Evolutionary conservation across 306 rosid genomes (phyloP), one percentile per base, ranked within the genome.

Genomic region (Ammopiptanthus mongolicus): DNA sequence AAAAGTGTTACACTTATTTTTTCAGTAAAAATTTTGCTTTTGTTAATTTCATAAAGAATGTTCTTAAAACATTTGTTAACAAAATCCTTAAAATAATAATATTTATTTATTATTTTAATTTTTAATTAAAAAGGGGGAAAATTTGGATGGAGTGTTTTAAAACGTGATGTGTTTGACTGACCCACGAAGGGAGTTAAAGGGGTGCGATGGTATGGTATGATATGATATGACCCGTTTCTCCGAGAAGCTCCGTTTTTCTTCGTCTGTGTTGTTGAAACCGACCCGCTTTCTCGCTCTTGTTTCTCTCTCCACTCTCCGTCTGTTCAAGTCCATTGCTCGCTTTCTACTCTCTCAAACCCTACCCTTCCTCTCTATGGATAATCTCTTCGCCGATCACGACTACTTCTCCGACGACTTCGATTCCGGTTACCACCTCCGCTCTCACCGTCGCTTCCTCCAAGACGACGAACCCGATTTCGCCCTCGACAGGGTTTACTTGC

Each of bases 201-300:
- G 12, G 19, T 50, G 79, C 65, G 46, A 39, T 39, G 14, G 14
- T 41, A 33, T 33, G 37, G 4, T 33, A 33, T 3, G 33, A 29
- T 75, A 84, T 84, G 90, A 75, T 80, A 83, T 88, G 97, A 84
- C 84, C 88, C 91, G 88, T 66, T 80, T 85, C 41, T 76, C 80
- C 18, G 89, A 84, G 69, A 86, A 80, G 81, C 88, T 79, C 89
- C 89, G 87, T 33, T 76, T 82, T 12, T 62, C 69, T 41, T 83
- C 62, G 58, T 65, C 36, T 59, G 67, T 78, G 70, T 65, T 81
- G 17, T 69, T 25, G 46, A 82, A 81, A 52, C 86, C 91, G 78
- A 77, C 85, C 87, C 85, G 90, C 15, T 81, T 83, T 86, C 88
- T 81, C 91, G 71, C 89, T 80, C 89, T 74, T 22, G 41, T 86